Evolutionary conservation across 495 filamentous ascomycete species (phyloP).

Genomic region (Schizothecium vesticola): DNA sequence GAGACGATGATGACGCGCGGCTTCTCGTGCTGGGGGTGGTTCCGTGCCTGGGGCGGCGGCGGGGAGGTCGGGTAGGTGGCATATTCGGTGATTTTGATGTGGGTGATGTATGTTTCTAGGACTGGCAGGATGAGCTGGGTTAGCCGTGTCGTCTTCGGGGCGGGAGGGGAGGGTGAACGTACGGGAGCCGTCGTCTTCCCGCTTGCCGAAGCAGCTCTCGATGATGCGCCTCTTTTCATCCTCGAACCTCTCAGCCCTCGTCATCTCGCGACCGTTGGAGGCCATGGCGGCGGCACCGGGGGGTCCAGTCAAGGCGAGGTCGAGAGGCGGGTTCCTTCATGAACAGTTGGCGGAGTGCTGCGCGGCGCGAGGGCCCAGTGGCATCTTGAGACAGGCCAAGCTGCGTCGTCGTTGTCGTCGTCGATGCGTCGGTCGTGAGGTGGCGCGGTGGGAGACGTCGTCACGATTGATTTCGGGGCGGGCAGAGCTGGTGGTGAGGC

Average conservation of each 20-base stretch:
- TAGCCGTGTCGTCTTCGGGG: conserved; percentile 1
- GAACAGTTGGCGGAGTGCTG: conserved; percentile 19
- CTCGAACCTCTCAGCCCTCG: conserved; percentile 84
- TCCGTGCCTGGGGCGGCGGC: conserved; percentile 63
- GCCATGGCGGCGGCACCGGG: conserved; percentile 17
- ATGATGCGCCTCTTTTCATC: conserved; percentile 93
- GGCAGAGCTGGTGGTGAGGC: neutral
- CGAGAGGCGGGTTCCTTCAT: conserved; percentile 18
- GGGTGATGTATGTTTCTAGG: conserved; percentile 94
- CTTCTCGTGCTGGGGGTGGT: conserved; percentile 70
- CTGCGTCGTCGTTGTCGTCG: neutral
- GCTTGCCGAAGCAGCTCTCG: conserved; percentile 84
- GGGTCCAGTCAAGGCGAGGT: conserved; percentile 21
- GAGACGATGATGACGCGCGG: conserved; percentile 84
- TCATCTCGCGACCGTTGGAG: conserved; percentile 42
- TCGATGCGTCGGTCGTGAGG: neutral
- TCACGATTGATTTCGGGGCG: neutral
- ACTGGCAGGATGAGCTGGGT: conserved; percentile 43
- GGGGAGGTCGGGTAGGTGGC: conserved; percentile 76
- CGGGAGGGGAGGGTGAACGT: conserved; percentile 32
- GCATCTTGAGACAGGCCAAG: conserved; percentile 12
- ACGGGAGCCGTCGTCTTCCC: conserved; percentile 76
- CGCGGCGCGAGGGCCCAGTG: conserved; percentile 5
- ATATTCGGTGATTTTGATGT: conserved; percentile 86
- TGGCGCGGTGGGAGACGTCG: neutral